Conservation (phyloP, 495 filamentous ascomycete species). For the Evernia prunastri region DNA sequence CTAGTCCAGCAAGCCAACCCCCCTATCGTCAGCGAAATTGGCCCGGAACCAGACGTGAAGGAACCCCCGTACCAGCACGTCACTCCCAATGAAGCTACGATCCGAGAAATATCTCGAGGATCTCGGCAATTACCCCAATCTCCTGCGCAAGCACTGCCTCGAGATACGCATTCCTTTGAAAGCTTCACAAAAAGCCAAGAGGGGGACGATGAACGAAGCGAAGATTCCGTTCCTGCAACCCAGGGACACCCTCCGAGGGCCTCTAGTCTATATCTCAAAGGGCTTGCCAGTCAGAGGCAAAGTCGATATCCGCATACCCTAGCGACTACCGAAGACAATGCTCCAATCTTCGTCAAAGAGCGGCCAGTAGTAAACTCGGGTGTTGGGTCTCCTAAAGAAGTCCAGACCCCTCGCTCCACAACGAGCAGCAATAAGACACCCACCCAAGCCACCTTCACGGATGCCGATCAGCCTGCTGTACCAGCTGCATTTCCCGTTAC, state of each 20-base stretch:
- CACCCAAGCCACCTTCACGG: constrained; percentile 22
- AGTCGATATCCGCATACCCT: constrained; percentile 1
- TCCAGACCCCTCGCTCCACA: constrained; percentile 16
- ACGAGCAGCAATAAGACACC: constrained; percentile 24
- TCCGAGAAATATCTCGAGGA: background rate
- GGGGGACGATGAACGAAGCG: constrained; percentile 24
- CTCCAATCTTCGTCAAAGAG: constrained; percentile 7
- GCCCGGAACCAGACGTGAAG: background rate
- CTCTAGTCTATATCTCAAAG: constrained; percentile 15
- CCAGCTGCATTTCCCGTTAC: background rate
- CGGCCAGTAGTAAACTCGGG: constrained; percentile 1
- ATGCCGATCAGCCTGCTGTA: constrained; percentile 8
- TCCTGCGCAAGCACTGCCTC: background rate
- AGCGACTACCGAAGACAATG: constrained; percentile 7
- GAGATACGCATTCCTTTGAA: constrained; percentile 19
- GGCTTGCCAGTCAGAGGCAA: background rate
- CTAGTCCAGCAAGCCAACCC: background rate
- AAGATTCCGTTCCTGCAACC: constrained; percentile 12
- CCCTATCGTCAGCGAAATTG: background rate
- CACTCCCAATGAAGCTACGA: background rate
- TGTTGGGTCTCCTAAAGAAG: constrained; percentile 16
- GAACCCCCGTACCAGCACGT: background rate
- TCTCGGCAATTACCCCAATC: background rate
- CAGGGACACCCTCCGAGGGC: constrained; percentile 12
- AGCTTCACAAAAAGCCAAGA: constrained; percentile 25